phyloP scores from a whole-genome alignment of 1,139 yeast genomes.

The Candida sanyaensis region DNA sequence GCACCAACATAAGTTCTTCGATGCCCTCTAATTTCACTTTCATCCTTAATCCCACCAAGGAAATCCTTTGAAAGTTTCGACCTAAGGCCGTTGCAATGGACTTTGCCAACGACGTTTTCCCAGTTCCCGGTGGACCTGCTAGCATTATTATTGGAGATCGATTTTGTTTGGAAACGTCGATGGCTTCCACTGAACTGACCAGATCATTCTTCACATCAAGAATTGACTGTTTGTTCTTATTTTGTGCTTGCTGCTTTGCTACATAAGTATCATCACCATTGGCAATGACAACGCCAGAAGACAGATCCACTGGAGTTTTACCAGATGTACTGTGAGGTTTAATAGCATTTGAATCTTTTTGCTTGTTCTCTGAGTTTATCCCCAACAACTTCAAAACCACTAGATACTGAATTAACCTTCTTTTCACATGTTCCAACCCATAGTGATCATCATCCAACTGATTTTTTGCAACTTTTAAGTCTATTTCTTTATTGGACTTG shows the following conservation, averaged over 20 bases:
- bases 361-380: constrained; percentile 35
- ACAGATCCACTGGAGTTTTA: background rate
- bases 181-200: constrained; percentile 15
- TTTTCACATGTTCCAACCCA: constrained; percentile 81
- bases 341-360: background rate
- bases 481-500: constrained; percentile 45
- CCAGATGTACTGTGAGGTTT: background rate
- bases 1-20: constrained; percentile 93
- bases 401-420: constrained; percentile 75
- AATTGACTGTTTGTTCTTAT: constrained; percentile 24
- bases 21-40: constrained; percentile 90
- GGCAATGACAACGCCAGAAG: constrained; percentile 34
- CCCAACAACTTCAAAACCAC: constrained; percentile 72
- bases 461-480: constrained; percentile 55
- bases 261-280: constrained; percentile 36
- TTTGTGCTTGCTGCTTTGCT: constrained; percentile 30
- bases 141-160: constrained; percentile 77
- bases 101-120: constrained; percentile 87
- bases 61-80: constrained; percentile 78
- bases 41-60: constrained; percentile 91
- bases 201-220: constrained; percentile 10
- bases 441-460: constrained; percentile 80
- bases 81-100: constrained; percentile 82
- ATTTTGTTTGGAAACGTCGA: constrained; percentile 36
- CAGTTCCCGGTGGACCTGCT: constrained; percentile 96